A percentile compares a stretch with the other conserved stretches of the same genome.
Evolutionary conservation across 148 eudicot species (phyloP).

Genomic region (Rhododendron vialii): DNA sequence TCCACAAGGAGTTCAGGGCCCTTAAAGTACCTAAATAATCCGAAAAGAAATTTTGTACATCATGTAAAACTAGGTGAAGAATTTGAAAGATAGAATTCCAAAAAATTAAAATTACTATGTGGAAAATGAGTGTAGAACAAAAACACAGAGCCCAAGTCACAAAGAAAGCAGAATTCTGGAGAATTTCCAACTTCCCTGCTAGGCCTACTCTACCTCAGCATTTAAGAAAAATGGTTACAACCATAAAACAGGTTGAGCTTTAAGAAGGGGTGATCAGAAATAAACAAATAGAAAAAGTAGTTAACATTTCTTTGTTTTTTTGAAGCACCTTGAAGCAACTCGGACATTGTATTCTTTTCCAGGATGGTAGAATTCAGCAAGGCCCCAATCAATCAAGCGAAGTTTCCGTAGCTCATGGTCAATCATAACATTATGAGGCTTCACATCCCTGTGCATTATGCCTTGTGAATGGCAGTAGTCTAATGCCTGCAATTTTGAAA

Average conservation of each 20-base stretch:
- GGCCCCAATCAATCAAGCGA: conserved; percentile 42
- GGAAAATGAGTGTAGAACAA: background rate
- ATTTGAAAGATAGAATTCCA: background rate
- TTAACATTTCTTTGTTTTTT: background rate
- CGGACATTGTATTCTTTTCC: conserved; percentile 43
- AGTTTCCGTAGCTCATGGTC: conserved; percentile 42
- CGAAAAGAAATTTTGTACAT: background rate
- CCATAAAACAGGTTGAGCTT: background rate
- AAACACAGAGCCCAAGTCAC: conserved; percentile 1
- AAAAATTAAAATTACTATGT: background rate
- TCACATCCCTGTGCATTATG: conserved; percentile 42
- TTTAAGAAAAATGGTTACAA: background rate
- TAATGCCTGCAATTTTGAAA: conserved; percentile 25
- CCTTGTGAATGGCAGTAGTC: conserved; percentile 46
- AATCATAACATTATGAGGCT: conserved; percentile 46
- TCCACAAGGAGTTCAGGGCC: conserved; percentile 42
- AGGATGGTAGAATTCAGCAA: conserved; percentile 40
- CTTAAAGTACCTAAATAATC: conserved; percentile 27
- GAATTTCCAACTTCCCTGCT: background rate
- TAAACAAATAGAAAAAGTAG: background rate
- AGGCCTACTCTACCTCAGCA: background rate
- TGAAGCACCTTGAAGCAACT: conserved; percentile 32
- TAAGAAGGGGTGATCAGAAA: background rate
- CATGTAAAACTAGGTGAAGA: background rate
- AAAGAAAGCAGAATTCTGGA: background rate